Conservation (phyloP, 1,139 yeast species). For the Taiozyma sp. region DNA sequence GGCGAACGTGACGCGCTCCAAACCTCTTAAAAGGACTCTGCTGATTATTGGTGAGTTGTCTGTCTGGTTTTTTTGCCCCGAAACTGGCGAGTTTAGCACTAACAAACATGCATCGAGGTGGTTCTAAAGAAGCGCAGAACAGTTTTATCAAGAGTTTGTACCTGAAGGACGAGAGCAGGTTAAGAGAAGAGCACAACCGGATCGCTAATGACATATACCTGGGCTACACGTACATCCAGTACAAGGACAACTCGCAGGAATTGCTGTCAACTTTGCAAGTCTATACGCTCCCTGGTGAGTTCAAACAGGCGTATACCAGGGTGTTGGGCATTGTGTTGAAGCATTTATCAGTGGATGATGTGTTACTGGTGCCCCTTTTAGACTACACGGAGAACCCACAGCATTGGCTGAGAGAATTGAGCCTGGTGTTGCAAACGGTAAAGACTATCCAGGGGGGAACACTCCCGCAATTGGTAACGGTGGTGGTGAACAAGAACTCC, state of each 20-base stretch:
- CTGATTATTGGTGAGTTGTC: slow-evolving; percentile 11
- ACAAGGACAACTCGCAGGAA: slow-evolving; percentile 28
- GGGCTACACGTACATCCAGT: slow-evolving; percentile 33
- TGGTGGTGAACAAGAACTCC: slow-evolving; percentile 12
- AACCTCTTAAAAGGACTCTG: slow-evolving; percentile 5
- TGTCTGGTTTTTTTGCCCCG: too few species aligned
- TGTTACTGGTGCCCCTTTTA: slow-evolving; percentile 13
- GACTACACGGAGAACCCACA: slow-evolving; percentile 17
- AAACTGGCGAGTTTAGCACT: too few species aligned
- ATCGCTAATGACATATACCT: slow-evolving; percentile 27
- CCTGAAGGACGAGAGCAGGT: slow-evolving; percentile 7
- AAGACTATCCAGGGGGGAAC: neutral
- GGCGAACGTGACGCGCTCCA: slow-evolving; percentile 1
- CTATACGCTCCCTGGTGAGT: slow-evolving; percentile 25
- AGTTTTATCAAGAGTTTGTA: slow-evolving; percentile 11
- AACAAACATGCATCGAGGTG: slow-evolving; percentile 6
- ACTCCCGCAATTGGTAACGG: neutral
- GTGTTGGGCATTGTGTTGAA: slow-evolving; percentile 2
- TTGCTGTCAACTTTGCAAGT: slow-evolving; percentile 28
- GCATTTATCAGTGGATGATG: slow-evolving; percentile 6
- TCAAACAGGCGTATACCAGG: neutral
- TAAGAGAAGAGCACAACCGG: slow-evolving; percentile 3
- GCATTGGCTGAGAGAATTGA: slow-evolving; percentile 10
- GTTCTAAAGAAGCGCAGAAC: slow-evolving; percentile 10
- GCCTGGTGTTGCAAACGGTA: neutral